Evolutionary conservation across 2,329 filamentous ascomycete species (phyloP).

Genomic region (Zymoseptoria ardabiliae): DNA sequence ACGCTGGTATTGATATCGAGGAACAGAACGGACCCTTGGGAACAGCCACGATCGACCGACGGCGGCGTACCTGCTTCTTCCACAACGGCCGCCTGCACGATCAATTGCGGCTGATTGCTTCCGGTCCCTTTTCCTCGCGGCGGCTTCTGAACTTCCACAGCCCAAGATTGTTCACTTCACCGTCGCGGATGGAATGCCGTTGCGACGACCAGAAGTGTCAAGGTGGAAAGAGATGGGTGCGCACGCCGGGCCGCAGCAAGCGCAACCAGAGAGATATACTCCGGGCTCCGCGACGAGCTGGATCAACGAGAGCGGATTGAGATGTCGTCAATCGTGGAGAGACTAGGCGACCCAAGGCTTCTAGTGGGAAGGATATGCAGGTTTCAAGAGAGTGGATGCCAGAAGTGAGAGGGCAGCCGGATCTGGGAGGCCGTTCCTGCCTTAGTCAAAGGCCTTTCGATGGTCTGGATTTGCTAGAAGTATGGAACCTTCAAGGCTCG

Average conservation of each 20-base stretch:
- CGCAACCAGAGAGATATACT: slow-evolving; percentile 12
- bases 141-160: slow-evolving; percentile 8
- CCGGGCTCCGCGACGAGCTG: slow-evolving; percentile 13
- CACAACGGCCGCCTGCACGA: slow-evolving; percentile 14
- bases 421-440: slow-evolving; percentile 4
- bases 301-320: slow-evolving; percentile 15
- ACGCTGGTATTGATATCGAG: slow-evolving; percentile 14
- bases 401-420: slow-evolving; percentile 10
- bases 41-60: neutral
- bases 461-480: slow-evolving; percentile 9
- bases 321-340: slow-evolving; percentile 13
- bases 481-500: slow-evolving; percentile 6
- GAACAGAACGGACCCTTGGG: slow-evolving; percentile 3
- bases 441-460: slow-evolving; percentile 1
- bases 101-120: slow-evolving; percentile 10
- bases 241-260: slow-evolving; percentile 13
- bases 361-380: slow-evolving; percentile 9
- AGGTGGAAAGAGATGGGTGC: slow-evolving; percentile 3
- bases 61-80: slow-evolving; percentile 9
- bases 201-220: slow-evolving; percentile 4
- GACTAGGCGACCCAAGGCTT: slow-evolving; percentile 7
- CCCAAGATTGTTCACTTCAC: slow-evolving; percentile 14
- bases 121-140: slow-evolving; percentile 9
- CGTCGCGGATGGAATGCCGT: neutral
- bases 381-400: slow-evolving; percentile 17